Evolutionary conservation across 2,329 filamentous ascomycete genomes (phyloP).

Genomic region (Dactylellina drechsleri): DNA sequence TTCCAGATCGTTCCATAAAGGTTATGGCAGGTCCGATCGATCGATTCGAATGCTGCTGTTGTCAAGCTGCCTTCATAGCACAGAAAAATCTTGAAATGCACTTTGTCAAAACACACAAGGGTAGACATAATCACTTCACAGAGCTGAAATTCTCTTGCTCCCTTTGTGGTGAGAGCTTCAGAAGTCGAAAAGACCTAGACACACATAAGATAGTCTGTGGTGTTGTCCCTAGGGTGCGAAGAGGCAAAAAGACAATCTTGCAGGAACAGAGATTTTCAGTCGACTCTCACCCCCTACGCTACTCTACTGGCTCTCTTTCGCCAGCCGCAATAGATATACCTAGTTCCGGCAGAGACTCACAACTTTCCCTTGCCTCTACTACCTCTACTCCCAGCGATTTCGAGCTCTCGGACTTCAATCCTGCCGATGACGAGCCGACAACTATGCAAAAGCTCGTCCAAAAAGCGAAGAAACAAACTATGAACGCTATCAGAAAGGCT

Average conservation of each 20-base stretch:
- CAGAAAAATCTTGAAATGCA: conserved; percentile 18
- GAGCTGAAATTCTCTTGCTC: conserved; percentile 6
- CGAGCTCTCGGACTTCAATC: conserved; percentile 45
- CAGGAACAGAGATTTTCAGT: conserved; percentile 22
- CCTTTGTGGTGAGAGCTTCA: conserved; percentile 33
- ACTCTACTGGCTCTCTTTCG: conserved; percentile 45
- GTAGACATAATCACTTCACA: conserved; percentile 33
- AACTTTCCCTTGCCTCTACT: conserved; percentile 35
- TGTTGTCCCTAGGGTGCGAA: conserved; percentile 19
- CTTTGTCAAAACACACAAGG: conserved; percentile 30
- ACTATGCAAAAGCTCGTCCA: conserved; percentile 44
- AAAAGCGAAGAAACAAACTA: conserved; percentile 29
- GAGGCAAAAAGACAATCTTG: conserved; percentile 16
- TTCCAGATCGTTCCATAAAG: not conserved
- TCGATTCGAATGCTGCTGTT: conserved; percentile 42
- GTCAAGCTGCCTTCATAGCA: conserved; percentile 20
- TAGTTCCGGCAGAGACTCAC: conserved; percentile 38
- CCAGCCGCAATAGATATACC: conserved; percentile 23
- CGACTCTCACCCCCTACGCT: conserved; percentile 9
- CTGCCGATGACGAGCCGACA: conserved; percentile 33
- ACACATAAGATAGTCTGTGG: conserved; percentile 36
- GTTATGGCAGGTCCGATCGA: conserved; percentile 3
- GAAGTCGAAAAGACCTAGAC: conserved; percentile 23
- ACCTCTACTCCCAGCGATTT: conserved; percentile 42
- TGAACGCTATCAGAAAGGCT: conserved; percentile 1